Percentiles rank a stretch among this genome's conserved stretches.
Conservation (phyloP, 768 basidiomycete genomes). For the Amanita rimosa region DNA sequence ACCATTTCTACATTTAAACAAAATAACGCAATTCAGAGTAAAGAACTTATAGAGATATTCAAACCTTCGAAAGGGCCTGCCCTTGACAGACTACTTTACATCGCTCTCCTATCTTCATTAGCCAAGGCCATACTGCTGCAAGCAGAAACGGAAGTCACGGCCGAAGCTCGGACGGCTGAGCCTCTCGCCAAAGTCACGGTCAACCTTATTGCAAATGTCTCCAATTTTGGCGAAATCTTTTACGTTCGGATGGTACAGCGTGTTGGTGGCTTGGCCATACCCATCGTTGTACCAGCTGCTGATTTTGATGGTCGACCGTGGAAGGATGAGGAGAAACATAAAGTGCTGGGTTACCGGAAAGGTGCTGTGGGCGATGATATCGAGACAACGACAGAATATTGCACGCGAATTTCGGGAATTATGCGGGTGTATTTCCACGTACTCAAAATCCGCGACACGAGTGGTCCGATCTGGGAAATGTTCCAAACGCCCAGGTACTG, state of each 20-base stretch:
- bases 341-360: conserved; percentile 47
- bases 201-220: conserved; percentile 46
- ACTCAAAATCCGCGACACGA: conserved; percentile 30
- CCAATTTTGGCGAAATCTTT: conserved; percentile 64
- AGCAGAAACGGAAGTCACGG: conserved; percentile 87
- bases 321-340: conserved; percentile 28
- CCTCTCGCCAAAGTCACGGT: conserved; percentile 75
- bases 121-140: conserved; percentile 83
- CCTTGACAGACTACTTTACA: conserved; percentile 40
- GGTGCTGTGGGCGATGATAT: conserved; percentile 24
- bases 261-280: conserved; percentile 82
- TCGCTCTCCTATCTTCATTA: conserved; percentile 76
- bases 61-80: conserved; percentile 17
- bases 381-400: conserved; percentile 53
- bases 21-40: conserved; percentile 17
- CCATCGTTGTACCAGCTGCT: conserved; percentile 40
- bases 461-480: conserved; percentile 33
- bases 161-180: conserved; percentile 73
- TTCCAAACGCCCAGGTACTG: conserved; percentile 60
- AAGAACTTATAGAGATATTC: conserved; percentile 25
- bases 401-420: conserved; percentile 60
- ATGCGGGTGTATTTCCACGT: conserved; percentile 84
- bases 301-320: conserved; percentile 42
- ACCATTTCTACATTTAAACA: background rate
- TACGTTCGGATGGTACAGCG: conserved; percentile 81